phyloP scores from a whole-genome alignment of 257 asterid genomes.

The Euphrasia confusa region DNA sequence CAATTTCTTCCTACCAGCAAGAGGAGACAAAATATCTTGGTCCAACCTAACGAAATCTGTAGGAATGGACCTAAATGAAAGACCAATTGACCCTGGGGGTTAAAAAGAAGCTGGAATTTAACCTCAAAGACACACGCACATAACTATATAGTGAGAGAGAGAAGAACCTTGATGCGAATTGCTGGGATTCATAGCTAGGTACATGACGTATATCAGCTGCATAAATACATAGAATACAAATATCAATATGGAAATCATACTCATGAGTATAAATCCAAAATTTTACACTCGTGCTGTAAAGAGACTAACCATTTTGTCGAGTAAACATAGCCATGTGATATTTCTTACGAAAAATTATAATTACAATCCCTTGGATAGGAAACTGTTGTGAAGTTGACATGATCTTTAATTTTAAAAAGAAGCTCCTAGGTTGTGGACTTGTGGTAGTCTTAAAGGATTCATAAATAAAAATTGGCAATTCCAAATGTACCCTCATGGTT shows the following conservation, averaged over 20 bases:
- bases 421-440: not conserved
- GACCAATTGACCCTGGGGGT: constrained; percentile 28
- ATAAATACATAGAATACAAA: constrained; percentile 16
- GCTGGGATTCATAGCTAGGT: constrained; percentile 58
- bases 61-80: constrained; percentile 53
- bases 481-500: not conserved
- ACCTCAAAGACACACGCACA: constrained; percentile 1
- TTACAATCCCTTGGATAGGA: constrained; percentile 14
- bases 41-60: constrained; percentile 78
- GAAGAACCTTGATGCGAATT: constrained; percentile 50
- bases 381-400: constrained; percentile 11
- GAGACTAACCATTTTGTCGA: not conserved
- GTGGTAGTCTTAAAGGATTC: constrained; percentile 4
- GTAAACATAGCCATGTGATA: not conserved
- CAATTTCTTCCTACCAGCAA: constrained; percentile 79
- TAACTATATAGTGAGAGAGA: not conserved
- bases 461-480: constrained; percentile 1
- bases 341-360: not conserved
- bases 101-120: constrained; percentile 16
- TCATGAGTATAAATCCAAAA: not conserved
- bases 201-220: constrained; percentile 51
- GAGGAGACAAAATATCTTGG: constrained; percentile 84
- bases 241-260: constrained; percentile 19
- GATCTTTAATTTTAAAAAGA: not conserved
- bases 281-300: not conserved